Conservation (phyloP, 2,329 filamentous ascomycete species). For the Pseudogymnoascus sp. region DNA sequence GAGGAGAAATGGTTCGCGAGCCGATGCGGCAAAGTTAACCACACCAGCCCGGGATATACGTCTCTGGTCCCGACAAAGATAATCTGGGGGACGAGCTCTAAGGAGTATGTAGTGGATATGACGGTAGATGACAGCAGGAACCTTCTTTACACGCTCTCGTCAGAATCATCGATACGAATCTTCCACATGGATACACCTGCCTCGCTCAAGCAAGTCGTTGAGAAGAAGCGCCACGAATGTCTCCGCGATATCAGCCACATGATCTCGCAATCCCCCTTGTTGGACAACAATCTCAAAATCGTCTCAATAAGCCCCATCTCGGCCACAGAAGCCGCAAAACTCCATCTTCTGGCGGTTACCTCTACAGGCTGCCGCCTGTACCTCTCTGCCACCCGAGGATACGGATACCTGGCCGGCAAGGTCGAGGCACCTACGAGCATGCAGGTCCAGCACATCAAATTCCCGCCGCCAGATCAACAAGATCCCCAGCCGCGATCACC, state of each 20-base stretch:
- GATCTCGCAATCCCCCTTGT: conserved; percentile 62
- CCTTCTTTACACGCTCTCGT: conserved; percentile 86
- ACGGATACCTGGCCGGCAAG: conserved; percentile 51
- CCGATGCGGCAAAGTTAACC: conserved; percentile 80
- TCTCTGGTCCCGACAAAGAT: conserved; percentile 48
- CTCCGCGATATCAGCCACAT: conserved; percentile 74
- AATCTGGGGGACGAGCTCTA: conserved; percentile 42
- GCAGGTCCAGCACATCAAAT: conserved; percentile 95
- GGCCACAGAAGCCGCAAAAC: conserved; percentile 65
- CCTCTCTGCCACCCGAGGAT: conserved; percentile 72
- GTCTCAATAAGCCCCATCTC: conserved; percentile 82
- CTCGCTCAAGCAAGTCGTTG: conserved; percentile 54
- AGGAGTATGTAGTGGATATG: conserved; percentile 67
- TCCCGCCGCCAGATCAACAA: conserved; percentile 56
- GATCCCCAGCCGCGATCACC: conserved; percentile 23
- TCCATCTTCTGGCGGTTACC: conserved; percentile 85
- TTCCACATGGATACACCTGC: conserved; percentile 71
- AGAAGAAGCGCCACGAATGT: conserved; percentile 51
- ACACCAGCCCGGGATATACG: conserved; percentile 66
- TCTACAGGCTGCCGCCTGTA: conserved; percentile 87
- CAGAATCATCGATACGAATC: conserved; percentile 77
- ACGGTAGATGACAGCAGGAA: conserved; percentile 81
- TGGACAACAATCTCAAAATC: conserved; percentile 62
- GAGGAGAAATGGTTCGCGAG: conserved; percentile 96
- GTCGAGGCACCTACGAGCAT: conserved; percentile 74